Evolutionary conservation across 129 eudicot species (phyloP), one percentile per base, ranked within the genome.

Genomic region (Pittosporum tobira): DNA sequence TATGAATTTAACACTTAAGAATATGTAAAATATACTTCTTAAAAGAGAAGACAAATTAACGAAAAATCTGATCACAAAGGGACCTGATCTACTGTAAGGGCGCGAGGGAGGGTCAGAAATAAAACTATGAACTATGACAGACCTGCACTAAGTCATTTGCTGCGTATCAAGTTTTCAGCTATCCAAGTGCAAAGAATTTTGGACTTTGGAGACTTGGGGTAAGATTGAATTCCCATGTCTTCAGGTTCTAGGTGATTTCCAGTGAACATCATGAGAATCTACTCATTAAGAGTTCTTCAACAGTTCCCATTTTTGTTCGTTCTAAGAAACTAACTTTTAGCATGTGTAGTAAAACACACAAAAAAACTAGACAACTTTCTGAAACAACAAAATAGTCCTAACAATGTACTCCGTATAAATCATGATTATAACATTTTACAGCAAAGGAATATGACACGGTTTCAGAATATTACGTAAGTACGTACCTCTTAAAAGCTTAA

Each of bases 401-500:
- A 40, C 45, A 5, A 40, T 0, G 3, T 40, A 22, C n/a, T n/a
- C n/a, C n/a, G n/a, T n/a, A 14, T 2, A 15, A 45, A 34, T 9
- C 10, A 34, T 6, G 10, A 34, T 34, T 11, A 34, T 5, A 34
- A 34, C 38, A 34, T 34, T 34, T 34, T 6, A 7, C 10, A 34
- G 10, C 6, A 34, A 34, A 6, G 38, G 10, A 6, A 9, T 22
- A 5, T 10, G 6, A 44, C 2, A 5, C 21, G n/a, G 3, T 22
- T 24, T 30, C 22, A n/a, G 38, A 43, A 49, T 45, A 18, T 45
- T 16, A 45, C 7, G 19, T 6, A 57, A 3, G 48, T 5, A 30
- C 58, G 9, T 49, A 82, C 97, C 97, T 89, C 65, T 89, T 54
- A 89, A 71, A 63, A 81, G 83, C 73, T 77, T 75, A 55, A 82